Base-by-base conservation (phyloP, 2,329 filamentous ascomycete species). In the Alternaria alternata region DNA sequence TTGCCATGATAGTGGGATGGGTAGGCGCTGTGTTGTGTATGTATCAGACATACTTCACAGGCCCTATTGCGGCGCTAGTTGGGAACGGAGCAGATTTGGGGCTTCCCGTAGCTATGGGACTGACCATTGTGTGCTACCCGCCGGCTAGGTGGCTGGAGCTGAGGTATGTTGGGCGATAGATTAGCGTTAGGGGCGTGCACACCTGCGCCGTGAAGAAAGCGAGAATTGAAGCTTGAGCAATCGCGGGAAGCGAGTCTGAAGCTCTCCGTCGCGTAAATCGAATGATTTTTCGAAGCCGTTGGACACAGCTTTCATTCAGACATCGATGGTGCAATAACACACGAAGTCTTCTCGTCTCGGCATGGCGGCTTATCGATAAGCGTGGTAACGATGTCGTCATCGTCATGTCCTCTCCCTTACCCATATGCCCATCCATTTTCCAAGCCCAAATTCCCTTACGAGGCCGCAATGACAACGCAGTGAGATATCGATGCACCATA, bases 41-140 rank as follows among this genome's bases (percentile, higher is more conserved):
- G 48, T 51, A 51, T 12, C 48, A 51, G 36, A 41, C 16, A 2
- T 73, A 63, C 22, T 72, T 70, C 36, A 69, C 64, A 3, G 68
- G 69, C 1, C 63, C 62, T 1, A 63, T 73, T 46, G 70, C 69
- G 26, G 58, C 52, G 5, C 43, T 70, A 7, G 62, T 69, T 2
- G 70, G 65, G 5, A 47, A 83, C 72, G 85, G 86, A 24, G 84
- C 81, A 38, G 85, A 87, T 79, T 76, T 86, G 71, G 79, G 83
- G 61, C 18, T 66, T 43, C 86, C 85, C 55, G 84, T 88, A 32
- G 85, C 84, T 2, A 86, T 86, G 66, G 80, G 80, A 0, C 87
- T 84, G 84, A 83, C 85, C 2, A 82, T 78, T 3, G 52, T 88
- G 11, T 28, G 5, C 79, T 89, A 85, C 69, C 83, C 84, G 14